Conservation (phyloP, 2,329 filamentous ascomycete genomes). For the Alternaria hordeiaustralica region DNA sequence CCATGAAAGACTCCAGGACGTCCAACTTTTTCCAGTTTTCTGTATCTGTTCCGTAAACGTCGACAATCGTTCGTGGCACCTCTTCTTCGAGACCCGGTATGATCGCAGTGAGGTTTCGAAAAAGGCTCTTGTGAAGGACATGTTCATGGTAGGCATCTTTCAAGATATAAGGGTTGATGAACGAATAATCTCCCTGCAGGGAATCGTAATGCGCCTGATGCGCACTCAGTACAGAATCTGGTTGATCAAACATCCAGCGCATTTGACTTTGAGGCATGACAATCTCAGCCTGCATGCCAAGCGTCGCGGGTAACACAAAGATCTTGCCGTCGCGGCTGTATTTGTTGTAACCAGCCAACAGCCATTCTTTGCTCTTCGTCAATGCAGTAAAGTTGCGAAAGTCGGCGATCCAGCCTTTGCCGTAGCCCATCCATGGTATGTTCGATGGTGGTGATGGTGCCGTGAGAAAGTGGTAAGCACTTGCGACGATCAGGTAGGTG, state of each 20-base stretch:
- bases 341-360: slow-evolving; percentile 27
- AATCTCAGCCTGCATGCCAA: slow-evolving; percentile 36
- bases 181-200: slow-evolving; percentile 50
- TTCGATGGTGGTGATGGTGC: slow-evolving; percentile 22
- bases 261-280: slow-evolving; percentile 46
- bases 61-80: slow-evolving; percentile 40
- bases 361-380: slow-evolving; percentile 31
- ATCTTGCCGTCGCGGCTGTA: slow-evolving; percentile 33
- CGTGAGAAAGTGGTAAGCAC: slow-evolving; percentile 18
- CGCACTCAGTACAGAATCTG: slow-evolving; percentile 49
- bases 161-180: slow-evolving; percentile 45
- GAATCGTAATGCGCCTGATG: slow-evolving; percentile 47
- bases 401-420: slow-evolving; percentile 28
- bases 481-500: slow-evolving; percentile 26
- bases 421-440: slow-evolving; percentile 35
- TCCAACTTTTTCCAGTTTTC: slow-evolving; percentile 47
- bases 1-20: slow-evolving; percentile 45
- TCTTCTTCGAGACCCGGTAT: slow-evolving; percentile 51
- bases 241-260: slow-evolving; percentile 52
- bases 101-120: slow-evolving; percentile 48
- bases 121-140: slow-evolving; percentile 51
- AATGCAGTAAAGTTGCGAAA: slow-evolving; percentile 29
- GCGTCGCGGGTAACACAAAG: slow-evolving; percentile 35
- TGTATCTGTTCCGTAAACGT: slow-evolving; percentile 48
- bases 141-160: slow-evolving; percentile 51